Percentiles rank a stretch among this genome's conserved stretches.
Conservation (phyloP, 768 basidiomycete genomes). For the Gyrodon lividus region DNA sequence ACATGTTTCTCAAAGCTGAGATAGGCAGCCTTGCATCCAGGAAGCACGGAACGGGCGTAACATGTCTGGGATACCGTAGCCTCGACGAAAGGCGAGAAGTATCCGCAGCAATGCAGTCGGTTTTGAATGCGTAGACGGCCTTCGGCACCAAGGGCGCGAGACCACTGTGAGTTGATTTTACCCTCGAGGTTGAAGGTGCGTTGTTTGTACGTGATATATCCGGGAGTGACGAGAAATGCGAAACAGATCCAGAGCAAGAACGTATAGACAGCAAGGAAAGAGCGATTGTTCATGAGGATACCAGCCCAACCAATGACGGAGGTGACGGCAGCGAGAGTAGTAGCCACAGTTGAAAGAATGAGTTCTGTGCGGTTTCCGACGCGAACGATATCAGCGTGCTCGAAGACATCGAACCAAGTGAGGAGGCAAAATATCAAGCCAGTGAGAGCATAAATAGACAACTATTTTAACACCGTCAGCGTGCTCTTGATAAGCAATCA, state of each 20-base stretch:
- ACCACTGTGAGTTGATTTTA: constrained; percentile 80
- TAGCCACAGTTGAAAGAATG: constrained; percentile 67
- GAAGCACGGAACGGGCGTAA: constrained; percentile 66
- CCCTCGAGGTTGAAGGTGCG: constrained; percentile 78
- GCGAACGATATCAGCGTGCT: constrained; percentile 66
- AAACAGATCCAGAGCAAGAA: constrained; percentile 74
- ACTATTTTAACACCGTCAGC: constrained; percentile 30
- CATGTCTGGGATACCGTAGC: constrained; percentile 74
- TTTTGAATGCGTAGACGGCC: constrained; percentile 73
- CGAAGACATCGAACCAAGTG: constrained; percentile 77
- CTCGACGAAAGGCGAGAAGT: constrained; percentile 77
- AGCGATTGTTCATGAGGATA: constrained; percentile 79
- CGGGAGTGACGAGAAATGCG: constrained; percentile 67
- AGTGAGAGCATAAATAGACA: constrained; percentile 59
- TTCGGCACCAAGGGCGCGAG: constrained; percentile 51
- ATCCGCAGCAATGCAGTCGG: constrained; percentile 76
- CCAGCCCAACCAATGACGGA: constrained; percentile 76
- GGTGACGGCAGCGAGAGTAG: constrained; percentile 57
- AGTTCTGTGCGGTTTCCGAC: constrained; percentile 69
- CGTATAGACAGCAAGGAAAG: constrained; percentile 74
- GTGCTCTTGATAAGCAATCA: background rate
- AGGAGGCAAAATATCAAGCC: constrained; percentile 65
- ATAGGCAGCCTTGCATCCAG: constrained; percentile 72
- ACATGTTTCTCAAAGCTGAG: constrained; percentile 54
- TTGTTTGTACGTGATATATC: constrained; percentile 76